Percentiles rank a stretch among this genome's conserved stretches.
These are phyloP conservation scores for Vigna trinervia DNA, from an alignment of 306 rosid genomes.

Conservation along the genomic window DNA sequence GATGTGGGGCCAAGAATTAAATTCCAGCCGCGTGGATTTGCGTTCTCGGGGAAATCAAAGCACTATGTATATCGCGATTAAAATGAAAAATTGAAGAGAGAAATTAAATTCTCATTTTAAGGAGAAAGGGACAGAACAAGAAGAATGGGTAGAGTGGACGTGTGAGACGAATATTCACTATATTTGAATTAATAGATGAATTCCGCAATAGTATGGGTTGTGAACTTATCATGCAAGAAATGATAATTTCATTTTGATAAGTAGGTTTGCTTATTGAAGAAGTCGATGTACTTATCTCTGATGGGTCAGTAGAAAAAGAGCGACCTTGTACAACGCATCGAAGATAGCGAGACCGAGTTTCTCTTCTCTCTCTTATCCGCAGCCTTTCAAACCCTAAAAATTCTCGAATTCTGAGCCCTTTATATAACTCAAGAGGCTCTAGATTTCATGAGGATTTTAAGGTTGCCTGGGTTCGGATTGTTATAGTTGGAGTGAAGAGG, in stretches of 20 bases:
- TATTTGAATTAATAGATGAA: slow-evolving; percentile 69
- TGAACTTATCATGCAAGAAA: slow-evolving; percentile 41
- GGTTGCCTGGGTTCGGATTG: slow-evolving; percentile 49
- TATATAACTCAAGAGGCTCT: slow-evolving; percentile 26
- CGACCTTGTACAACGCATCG: slow-evolving; percentile 74
- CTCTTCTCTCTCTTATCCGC: slow-evolving; percentile 54
- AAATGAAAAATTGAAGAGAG: background rate
- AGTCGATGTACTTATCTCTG: background rate
- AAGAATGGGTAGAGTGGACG: slow-evolving; percentile 61
- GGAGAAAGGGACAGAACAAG: slow-evolving; percentile 64
- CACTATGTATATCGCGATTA: slow-evolving; percentile 4
- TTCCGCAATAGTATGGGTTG: slow-evolving; percentile 52
- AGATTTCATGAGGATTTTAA: slow-evolving; percentile 40
- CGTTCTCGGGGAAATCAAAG: background rate
- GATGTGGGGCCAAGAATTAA: slow-evolving; percentile 5
- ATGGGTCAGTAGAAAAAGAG: slow-evolving; percentile 67
- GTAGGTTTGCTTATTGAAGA: accelerated
- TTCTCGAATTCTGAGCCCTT: slow-evolving; percentile 50
- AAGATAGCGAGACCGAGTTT: slow-evolving; percentile 77
- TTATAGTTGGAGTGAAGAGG: slow-evolving; percentile 20
- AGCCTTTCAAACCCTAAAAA: slow-evolving; percentile 78
- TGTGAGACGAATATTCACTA: slow-evolving; percentile 70
- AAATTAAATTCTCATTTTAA: background rate
- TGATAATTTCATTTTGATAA: slow-evolving; percentile 1
- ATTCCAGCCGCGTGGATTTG: slow-evolving; percentile 4